Evolutionary conservation across 208 protist genomes (phyloP).

Genomic region (Polymyxa betae): DNA sequence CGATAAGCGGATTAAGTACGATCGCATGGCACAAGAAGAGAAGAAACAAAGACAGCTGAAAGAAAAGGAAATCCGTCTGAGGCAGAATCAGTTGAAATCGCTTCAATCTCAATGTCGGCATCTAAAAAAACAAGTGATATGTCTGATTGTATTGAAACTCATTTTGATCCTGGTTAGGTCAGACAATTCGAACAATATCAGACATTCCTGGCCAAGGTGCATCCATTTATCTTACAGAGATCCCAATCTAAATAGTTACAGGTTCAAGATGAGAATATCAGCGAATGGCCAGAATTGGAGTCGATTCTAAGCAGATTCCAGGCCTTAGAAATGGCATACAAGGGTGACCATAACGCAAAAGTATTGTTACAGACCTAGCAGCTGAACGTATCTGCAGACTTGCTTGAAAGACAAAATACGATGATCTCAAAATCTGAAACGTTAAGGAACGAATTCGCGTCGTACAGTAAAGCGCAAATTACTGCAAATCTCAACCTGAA

Average conservation of each 20-base stretch:
- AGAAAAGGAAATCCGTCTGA: neutral
- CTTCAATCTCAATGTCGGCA: constrained; percentile 7
- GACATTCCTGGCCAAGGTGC: constrained; percentile 7
- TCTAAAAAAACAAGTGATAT: constrained; percentile 1
- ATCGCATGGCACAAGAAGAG: constrained; percentile 41
- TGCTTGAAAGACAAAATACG: constrained; percentile 4
- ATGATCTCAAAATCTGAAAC: constrained; percentile 15
- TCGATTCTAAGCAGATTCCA: constrained; percentile 29
- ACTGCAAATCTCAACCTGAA: constrained; percentile 41
- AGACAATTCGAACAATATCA: constrained; percentile 36
- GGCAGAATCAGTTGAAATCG: neutral
- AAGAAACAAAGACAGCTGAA: neutral
- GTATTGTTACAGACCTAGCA: neutral
- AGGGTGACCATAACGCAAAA: neutral
- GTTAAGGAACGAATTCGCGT: constrained; percentile 38
- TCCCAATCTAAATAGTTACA: neutral
- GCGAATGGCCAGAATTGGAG: constrained; percentile 34
- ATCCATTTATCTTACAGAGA: neutral
- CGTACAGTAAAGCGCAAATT: constrained; percentile 17
- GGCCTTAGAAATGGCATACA: constrained; percentile 41
- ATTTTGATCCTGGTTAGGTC: constrained; percentile 44
- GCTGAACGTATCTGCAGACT: no score
- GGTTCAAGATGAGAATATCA: constrained; percentile 46
- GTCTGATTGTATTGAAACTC: neutral
- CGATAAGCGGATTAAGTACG: constrained; percentile 43